Conservation (phyloP, 2,329 filamentous ascomycete genomes). For the Ramichloridium luteum region DNA sequence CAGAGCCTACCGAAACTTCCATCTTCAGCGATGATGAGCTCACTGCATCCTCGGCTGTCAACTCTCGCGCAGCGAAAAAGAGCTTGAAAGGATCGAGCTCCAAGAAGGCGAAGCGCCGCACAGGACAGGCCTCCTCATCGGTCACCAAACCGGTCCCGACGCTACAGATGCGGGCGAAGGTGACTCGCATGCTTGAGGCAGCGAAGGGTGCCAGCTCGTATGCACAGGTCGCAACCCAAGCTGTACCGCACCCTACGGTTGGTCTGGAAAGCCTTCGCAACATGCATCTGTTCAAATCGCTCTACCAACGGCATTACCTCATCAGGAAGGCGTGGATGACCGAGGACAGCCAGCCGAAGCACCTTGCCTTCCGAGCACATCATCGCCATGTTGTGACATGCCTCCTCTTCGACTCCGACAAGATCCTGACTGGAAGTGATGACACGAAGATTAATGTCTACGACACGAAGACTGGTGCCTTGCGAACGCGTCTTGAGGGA, state of each 20-base stretch:
- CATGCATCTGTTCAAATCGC: conserved; percentile 88
- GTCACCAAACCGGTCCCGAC: conserved; percentile 34
- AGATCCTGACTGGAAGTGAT: conserved; percentile 94
- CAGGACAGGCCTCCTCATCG: conserved; percentile 14
- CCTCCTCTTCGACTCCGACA: conserved; percentile 93
- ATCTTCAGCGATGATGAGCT: conserved; percentile 22
- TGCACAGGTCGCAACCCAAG: conserved; percentile 69
- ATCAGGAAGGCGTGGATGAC: conserved; percentile 89
- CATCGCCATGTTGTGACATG: conserved; percentile 95
- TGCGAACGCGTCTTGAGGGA: conserved; percentile 72
- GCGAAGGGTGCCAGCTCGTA: conserved; percentile 78
- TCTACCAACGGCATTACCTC: conserved; percentile 85
- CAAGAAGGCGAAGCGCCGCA: conserved; percentile 42
- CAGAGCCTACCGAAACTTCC: conserved; percentile 12
- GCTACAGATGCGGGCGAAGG: conserved; percentile 20
- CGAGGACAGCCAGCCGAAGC: conserved; percentile 65
- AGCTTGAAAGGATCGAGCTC: conserved; percentile 17
- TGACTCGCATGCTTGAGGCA: conserved; percentile 36
- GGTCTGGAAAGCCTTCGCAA: conserved; percentile 67
- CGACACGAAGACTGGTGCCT: conserved; percentile 83
- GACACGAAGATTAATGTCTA: conserved; percentile 97
- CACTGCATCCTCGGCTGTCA: conserved; percentile 17
- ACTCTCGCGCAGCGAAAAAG: conserved; percentile 14
- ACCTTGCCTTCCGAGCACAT: conserved; percentile 93
- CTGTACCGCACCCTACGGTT: conserved; percentile 69